Evolutionary conservation across 2,329 filamentous ascomycete genomes (phyloP).

Genomic region (Phialophora expanda): DNA sequence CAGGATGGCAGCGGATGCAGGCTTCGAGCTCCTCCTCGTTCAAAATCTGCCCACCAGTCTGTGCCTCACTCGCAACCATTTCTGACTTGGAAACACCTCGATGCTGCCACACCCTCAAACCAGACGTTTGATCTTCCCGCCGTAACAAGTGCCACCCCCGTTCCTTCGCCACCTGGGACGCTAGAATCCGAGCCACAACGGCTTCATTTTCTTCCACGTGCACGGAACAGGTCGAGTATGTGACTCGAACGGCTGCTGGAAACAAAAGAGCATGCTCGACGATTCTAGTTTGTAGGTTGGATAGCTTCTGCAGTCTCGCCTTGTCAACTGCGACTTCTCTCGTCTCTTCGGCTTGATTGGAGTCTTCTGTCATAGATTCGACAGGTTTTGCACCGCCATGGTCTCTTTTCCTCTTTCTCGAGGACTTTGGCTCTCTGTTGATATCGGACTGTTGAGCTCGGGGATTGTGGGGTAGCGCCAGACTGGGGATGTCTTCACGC

Average conservation of each 20-base stretch:
- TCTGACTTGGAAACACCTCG: slow-evolving; percentile 57
- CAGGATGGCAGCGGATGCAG: slow-evolving; percentile 82
- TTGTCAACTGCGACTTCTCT: slow-evolving; percentile 48
- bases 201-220: slow-evolving; percentile 86
- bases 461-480: slow-evolving; percentile 62
- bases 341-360: slow-evolving; percentile 57
- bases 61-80: slow-evolving; percentile 29
- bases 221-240: slow-evolving; percentile 93
- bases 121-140: slow-evolving; percentile 73
- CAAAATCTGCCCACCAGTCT: slow-evolving; percentile 32
- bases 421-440: slow-evolving; percentile 35
- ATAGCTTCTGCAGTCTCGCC: slow-evolving; percentile 72
- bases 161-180: slow-evolving; percentile 67
- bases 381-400: slow-evolving; percentile 32
- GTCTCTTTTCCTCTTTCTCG: slow-evolving; percentile 55
- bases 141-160: slow-evolving; percentile 78
- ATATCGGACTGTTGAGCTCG: slow-evolving; percentile 42
- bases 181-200: slow-evolving; percentile 75
- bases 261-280: slow-evolving; percentile 85
- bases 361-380: not conserved
- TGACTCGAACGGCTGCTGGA: slow-evolving; percentile 73
- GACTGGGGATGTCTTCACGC: slow-evolving; percentile 74
- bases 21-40: slow-evolving; percentile 63
- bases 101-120: slow-evolving; percentile 76
- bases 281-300: slow-evolving; percentile 80